Conservation (phyloP, 164 flowering plant species). For the Vitis amurensis region DNA sequence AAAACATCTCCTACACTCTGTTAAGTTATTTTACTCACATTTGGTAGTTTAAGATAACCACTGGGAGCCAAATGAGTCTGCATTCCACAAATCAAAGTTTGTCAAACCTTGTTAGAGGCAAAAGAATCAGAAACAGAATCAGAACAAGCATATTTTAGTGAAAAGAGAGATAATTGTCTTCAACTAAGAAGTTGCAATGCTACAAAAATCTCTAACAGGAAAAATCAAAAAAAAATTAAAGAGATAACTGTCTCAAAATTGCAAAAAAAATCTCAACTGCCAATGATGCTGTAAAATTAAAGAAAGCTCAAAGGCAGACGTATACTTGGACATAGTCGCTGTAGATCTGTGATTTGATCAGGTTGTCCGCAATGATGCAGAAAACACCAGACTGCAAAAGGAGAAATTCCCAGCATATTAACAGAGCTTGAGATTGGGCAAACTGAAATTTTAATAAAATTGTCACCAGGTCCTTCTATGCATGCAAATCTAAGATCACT, state of each 20-base stretch:
- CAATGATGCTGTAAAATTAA: not conserved
- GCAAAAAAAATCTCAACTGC: not conserved
- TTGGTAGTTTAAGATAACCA: constrained; percentile 84
- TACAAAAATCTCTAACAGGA: not conserved
- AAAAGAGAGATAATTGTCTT: not conserved
- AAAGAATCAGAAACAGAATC: not conserved
- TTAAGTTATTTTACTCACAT: constrained; percentile 48
- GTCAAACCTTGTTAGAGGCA: not conserved
- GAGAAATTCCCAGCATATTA: constrained; percentile 8
- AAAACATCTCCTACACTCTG: not conserved
- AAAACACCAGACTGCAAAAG: constrained; percentile 65
- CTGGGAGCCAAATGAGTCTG: constrained; percentile 96
- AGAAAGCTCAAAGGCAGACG: constrained; percentile 7
- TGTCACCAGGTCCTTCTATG: too few species aligned
- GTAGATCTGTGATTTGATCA: constrained; percentile 73
- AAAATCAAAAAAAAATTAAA: too few species aligned
- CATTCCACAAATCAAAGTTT: constrained; percentile 19
- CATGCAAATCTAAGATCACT: too few species aligned
- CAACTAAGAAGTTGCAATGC: not conserved
- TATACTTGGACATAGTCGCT: constrained; percentile 72
- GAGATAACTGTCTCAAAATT: too few species aligned
- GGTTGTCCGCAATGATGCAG: constrained; percentile 59
- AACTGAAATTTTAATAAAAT: not conserved
- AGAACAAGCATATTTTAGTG: not conserved
- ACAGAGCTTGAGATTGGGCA: not conserved